Conservation (phyloP, 805 yeast species). For the Candida nemodendra region DNA sequence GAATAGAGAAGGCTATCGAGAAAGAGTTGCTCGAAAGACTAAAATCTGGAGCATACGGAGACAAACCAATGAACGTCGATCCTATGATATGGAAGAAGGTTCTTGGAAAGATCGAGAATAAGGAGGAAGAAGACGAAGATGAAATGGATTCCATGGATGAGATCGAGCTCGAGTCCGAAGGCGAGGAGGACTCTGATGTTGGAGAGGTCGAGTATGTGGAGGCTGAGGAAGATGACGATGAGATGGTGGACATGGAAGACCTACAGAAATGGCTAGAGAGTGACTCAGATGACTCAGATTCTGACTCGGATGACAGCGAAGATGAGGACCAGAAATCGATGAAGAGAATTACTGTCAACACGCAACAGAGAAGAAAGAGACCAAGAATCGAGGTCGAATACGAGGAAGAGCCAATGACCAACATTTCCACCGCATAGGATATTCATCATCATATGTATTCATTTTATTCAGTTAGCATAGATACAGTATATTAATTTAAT, state of each 20-base stretch:
- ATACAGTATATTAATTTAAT: no score
- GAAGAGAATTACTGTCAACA: constrained; percentile 35
- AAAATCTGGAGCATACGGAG: constrained; percentile 98
- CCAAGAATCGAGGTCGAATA: constrained; percentile 74
- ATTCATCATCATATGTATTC: no score
- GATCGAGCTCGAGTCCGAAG: constrained; percentile 51
- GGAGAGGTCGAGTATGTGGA: constrained; percentile 87
- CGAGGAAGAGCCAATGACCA: constrained; percentile 46
- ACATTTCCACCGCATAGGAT: constrained; percentile 22
- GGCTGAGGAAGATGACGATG: constrained; percentile 87
- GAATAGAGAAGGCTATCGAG: constrained; percentile 94
- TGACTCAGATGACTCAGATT: constrained; percentile 34
- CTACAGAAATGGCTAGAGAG: constrained; percentile 75
- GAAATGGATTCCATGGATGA: constrained; percentile 42
- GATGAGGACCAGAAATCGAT: constrained; percentile 36
- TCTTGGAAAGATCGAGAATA: constrained; percentile 64
- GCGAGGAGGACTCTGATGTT: constrained; percentile 45
- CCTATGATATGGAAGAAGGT: constrained; percentile 95
- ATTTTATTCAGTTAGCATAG: no score
- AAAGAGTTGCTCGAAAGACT: constrained; percentile 91
- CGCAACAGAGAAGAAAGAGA: constrained; percentile 52
- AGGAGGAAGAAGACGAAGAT: constrained; percentile 54
- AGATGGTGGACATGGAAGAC: constrained; percentile 90
- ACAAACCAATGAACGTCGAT: constrained; percentile 94
- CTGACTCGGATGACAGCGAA: constrained; percentile 37